Evolutionary conservation across 2,329 filamentous ascomycete species (phyloP), one percentile per base, ranked within the genome.

Genomic region (Ophiocordyceps sinensis): DNA sequence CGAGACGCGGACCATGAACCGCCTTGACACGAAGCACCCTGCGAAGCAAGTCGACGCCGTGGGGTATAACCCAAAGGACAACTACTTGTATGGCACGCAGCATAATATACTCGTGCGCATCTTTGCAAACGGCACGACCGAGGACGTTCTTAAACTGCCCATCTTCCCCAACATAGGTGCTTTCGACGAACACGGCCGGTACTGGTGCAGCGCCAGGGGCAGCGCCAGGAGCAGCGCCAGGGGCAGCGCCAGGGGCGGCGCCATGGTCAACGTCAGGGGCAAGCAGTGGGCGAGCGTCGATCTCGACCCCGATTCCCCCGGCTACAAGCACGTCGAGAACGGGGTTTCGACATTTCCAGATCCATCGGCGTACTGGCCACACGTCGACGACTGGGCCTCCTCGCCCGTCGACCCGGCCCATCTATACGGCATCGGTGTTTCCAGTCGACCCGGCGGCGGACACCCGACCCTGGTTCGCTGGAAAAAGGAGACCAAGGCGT

Each of bases 51-150:
- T 44, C 40, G 37, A 40, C 37, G 31, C 37, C n/a, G 5, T 43
- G 19, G 41, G 41, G 15, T 44, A 31, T 37, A 44, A 44, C 39
- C 15, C 31, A 2, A 26, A 39, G n/a, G 42, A 44, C 40, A 36
- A 37, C 32, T 38, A 36, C 39, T 34, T 44, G 23, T 44, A 44
- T 37, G 42, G 39, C 21, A 4, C 30, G 8, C 26, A 37, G 14
- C 17, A 11, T 17, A 8, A 37, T 28, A 8, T 3, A 3, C 15
- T 44, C 2, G n/a, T 44, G 2, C 43, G 43, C 28, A 31, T 44
- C 29, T 31, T 21, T 13, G 28, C 13, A 35, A 30, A 40, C 38
- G 43, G 43, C 35, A 9, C 14, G 12, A 30, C 32, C 8, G 34
- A 44, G 36, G 14, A 12, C 23, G 23, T 42, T 4, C 3, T 11